Conservation (phyloP, 345 rosid genomes). For the Salix viminalis region DNA sequence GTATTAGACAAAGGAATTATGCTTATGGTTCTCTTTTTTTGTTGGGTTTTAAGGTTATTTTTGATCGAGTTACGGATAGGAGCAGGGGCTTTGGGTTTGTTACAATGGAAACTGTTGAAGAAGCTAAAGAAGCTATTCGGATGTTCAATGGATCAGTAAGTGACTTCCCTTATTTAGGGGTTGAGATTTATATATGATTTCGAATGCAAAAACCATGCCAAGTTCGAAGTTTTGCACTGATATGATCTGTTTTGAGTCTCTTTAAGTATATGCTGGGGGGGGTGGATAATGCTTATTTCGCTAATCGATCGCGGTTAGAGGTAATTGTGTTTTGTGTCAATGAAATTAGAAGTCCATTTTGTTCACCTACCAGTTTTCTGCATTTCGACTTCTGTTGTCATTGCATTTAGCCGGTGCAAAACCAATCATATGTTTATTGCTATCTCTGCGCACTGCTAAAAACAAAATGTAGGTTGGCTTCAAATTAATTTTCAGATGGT, state of each 20-base stretch:
- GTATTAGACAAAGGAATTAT: background rate
- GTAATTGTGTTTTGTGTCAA: background rate
- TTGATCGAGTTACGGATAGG: constrained; percentile 77
- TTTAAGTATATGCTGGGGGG: background rate
- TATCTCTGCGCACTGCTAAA: background rate
- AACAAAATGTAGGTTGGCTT: background rate
- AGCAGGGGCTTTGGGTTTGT: constrained; percentile 97
- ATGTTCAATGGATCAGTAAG: constrained; percentile 81
- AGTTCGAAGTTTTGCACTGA: background rate
- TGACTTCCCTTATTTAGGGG: background rate
- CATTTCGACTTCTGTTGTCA: background rate
- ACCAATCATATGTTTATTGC: background rate
- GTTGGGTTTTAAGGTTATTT: constrained; percentile 51
- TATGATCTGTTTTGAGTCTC: background rate
- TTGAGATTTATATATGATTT: background rate
- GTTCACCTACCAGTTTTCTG: background rate
- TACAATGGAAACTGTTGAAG: constrained; percentile 65
- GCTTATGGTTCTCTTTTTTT: background rate
- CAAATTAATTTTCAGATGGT: background rate
- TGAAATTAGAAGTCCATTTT: background rate
- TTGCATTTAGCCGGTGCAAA: background rate
- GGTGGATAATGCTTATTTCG: background rate
- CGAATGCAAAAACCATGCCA: background rate
- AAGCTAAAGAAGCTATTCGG: constrained; percentile 80
- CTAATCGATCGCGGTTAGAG: background rate